phyloP scores from a whole-genome alignment of 306 rosid genomes.

The Gastrolobium bilobum region DNA sequence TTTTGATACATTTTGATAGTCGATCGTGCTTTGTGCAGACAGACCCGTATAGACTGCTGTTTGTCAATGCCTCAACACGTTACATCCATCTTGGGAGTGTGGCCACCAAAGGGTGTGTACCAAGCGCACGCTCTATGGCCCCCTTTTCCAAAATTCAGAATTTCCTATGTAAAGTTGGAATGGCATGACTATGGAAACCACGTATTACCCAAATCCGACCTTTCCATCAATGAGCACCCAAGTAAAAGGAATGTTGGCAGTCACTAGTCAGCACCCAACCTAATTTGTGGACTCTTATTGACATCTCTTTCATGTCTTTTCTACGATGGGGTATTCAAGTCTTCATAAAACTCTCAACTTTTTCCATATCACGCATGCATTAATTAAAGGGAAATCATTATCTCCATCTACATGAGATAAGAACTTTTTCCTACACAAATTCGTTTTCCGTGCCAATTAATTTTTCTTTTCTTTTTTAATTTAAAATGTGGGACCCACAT shows the following conservation, averaged over 20 bases:
- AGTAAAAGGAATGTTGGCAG: neutral
- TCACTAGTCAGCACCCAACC: slow-evolving; percentile 27
- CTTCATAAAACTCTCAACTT: neutral
- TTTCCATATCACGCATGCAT: neutral
- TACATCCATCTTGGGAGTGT: neutral
- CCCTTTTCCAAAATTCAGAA: neutral
- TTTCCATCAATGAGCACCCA: neutral
- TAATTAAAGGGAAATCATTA: neutral
- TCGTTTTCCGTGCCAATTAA: too few species aligned
- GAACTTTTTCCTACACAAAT: too few species aligned
- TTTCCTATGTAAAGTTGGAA: neutral
- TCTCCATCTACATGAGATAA: too few species aligned
- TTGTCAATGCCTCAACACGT: neutral
- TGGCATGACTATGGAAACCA: slow-evolving; percentile 8
- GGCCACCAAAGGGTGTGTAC: neutral
- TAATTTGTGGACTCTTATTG: slow-evolving; percentile 13
- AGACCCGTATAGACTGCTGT: neutral
- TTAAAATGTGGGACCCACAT: too few species aligned
- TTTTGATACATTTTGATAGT: too few species aligned
- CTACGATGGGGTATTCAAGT: too few species aligned
- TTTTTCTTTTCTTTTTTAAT: too few species aligned
- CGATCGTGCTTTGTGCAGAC: neutral
- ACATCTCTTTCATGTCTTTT: neutral
- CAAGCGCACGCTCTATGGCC: neutral
- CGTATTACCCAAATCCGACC: neutral